Evolutionary conservation across 2,329 filamentous ascomycete species (phyloP).

Genomic region (Fragosphaeria purpurea): DNA sequence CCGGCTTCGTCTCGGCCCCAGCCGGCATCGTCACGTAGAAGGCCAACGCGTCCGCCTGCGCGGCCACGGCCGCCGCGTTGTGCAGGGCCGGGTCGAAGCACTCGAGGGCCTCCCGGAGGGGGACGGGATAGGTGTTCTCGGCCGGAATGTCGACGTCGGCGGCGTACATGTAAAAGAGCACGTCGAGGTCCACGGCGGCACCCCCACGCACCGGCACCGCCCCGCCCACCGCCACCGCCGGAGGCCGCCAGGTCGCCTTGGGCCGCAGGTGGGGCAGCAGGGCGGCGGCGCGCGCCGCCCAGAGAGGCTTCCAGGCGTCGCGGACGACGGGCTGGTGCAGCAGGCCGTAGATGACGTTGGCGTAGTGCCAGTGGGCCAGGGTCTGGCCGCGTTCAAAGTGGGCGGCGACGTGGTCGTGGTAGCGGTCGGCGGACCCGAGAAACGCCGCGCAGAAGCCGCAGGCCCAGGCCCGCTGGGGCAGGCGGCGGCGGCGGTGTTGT

Average conservation of each 20-base stretch:
- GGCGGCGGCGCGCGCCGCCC: slow-evolving; percentile 32
- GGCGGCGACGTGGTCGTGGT: slow-evolving; percentile 58
- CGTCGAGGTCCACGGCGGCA: no score
- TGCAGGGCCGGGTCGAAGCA: slow-evolving; percentile 50
- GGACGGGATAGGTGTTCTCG: slow-evolving; percentile 23
- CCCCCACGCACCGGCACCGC: no score
- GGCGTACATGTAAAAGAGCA: no score
- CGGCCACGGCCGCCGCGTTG: slow-evolving; percentile 47
- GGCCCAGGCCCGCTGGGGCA: slow-evolving; percentile 56
- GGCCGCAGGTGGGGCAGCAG: slow-evolving; percentile 40
- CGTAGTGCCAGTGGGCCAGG: slow-evolving; percentile 59
- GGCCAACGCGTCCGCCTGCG: slow-evolving; percentile 48
- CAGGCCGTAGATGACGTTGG: slow-evolving; percentile 56
- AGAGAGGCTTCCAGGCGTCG: slow-evolving; percentile 50
- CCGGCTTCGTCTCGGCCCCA: neutral
- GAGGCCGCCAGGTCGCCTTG: slow-evolving; percentile 51
- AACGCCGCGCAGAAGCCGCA: slow-evolving; percentile 59
- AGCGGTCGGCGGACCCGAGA: slow-evolving; percentile 52
- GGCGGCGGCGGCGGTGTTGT: slow-evolving; percentile 28
- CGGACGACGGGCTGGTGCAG: slow-evolving; percentile 55
- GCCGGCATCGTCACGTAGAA: slow-evolving; percentile 19
- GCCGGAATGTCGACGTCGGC: slow-evolving; percentile 53
- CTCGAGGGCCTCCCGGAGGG: slow-evolving; percentile 52
- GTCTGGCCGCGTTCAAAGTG: slow-evolving; percentile 56
- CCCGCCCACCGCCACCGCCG: slow-evolving; percentile 44